phyloP scores from a whole-genome alignment of 768 basidiomycete genomes.

The Suillus subluteus region DNA sequence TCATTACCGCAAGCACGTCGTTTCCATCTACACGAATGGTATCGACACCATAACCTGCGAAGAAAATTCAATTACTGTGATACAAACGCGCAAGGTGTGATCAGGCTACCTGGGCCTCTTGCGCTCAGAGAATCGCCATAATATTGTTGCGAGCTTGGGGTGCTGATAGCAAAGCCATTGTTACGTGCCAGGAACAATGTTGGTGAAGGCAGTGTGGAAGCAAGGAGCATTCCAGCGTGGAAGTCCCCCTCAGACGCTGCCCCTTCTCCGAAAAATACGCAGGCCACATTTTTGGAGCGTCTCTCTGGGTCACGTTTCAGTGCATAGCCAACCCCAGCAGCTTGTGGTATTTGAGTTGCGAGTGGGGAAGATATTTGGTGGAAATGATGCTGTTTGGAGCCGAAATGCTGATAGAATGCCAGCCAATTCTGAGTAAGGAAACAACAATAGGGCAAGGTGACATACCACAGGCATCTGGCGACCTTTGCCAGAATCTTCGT shows the following conservation, averaged over 20 bases:
- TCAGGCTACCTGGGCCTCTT: constrained; percentile 68
- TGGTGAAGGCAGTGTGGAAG: constrained; percentile 76
- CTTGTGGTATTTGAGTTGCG: constrained; percentile 94
- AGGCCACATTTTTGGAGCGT: constrained; percentile 74
- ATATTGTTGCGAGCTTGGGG: constrained; percentile 87
- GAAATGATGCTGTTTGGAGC: constrained; percentile 82
- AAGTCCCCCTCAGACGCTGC: constrained; percentile 96
- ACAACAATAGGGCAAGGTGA: background rate
- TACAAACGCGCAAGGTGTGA: background rate
- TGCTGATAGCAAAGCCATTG: constrained; percentile 96
- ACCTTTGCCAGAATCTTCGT: constrained; percentile 84
- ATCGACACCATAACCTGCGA: constrained; percentile 72
- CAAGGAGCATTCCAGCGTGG: constrained; percentile 86
- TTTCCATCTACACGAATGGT: constrained; percentile 95
- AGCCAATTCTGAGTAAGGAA: constrained; percentile 6
- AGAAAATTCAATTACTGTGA: background rate
- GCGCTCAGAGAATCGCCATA: constrained; percentile 92
- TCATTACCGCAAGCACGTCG: constrained; percentile 83
- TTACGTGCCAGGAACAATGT: constrained; percentile 77
- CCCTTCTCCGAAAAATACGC: constrained; percentile 92
- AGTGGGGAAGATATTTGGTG: constrained; percentile 94
- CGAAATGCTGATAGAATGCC: constrained; percentile 69
- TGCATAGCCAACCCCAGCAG: constrained; percentile 91
- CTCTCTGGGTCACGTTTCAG: constrained; percentile 76
- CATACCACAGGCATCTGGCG: constrained; percentile 92